A percentile compares a stretch with the other conserved stretches of the same genome.
Conservation (phyloP, 768 basidiomycete species). For the Amanita muscaria region DNA sequence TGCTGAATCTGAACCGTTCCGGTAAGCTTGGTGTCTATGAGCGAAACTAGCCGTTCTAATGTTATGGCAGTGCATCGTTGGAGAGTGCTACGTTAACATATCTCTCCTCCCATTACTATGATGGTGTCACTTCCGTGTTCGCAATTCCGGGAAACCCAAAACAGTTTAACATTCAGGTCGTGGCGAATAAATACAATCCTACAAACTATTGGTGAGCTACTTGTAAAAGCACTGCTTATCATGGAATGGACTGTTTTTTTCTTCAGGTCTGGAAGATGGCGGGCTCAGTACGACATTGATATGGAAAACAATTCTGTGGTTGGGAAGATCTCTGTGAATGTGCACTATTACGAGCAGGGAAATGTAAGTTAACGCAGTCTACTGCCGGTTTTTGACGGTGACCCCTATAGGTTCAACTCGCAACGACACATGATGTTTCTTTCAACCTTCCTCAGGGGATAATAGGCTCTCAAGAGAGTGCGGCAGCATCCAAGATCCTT, state of each 20-base stretch:
- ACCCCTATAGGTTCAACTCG: conserved; percentile 71
- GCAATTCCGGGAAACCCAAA: conserved; percentile 35
- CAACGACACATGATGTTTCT: conserved; percentile 60
- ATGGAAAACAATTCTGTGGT: conserved; percentile 48
- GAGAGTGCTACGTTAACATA: conserved; percentile 62
- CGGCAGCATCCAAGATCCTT: conserved; percentile 63
- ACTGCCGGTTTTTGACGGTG: neutral
- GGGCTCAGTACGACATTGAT: conserved; percentile 77
- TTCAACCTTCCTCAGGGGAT: conserved; percentile 56
- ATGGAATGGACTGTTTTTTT: neutral
- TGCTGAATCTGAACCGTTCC: conserved; percentile 61
- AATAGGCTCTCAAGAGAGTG: conserved; percentile 36
- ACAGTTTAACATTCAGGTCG: conserved; percentile 67
- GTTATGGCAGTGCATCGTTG: conserved; percentile 48
- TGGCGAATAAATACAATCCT: conserved; percentile 95
- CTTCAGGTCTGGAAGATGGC: conserved; percentile 89
- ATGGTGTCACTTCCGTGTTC: conserved; percentile 72
- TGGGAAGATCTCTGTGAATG: conserved; percentile 74
- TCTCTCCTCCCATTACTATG: conserved; percentile 71
- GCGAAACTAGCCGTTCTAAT: neutral
- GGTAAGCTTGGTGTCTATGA: conserved; percentile 37
- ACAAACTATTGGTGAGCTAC: conserved; percentile 74
- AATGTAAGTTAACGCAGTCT: conserved; percentile 45
- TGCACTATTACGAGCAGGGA: conserved; percentile 98
- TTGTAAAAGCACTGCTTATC: neutral